phyloP scores from a whole-genome alignment of 2,329 filamentous ascomycete species.

The Phaeosphaeriaceae sp. region DNA sequence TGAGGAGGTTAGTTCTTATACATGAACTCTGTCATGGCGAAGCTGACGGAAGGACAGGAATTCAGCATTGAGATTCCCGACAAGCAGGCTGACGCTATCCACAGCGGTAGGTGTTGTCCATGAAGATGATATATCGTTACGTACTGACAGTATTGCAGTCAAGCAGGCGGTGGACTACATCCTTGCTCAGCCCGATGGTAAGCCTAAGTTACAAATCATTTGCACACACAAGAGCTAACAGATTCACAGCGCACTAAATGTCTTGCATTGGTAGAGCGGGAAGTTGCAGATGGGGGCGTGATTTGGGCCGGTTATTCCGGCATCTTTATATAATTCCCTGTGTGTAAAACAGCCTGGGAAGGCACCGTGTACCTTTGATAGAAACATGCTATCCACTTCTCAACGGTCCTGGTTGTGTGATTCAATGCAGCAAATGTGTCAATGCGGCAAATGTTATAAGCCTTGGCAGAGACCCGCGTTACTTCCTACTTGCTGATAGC shows the following conservation, averaged over 20 bases:
- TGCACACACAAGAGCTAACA: background rate
- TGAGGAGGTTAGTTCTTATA: slow-evolving; percentile 76
- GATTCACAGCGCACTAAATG: slow-evolving; percentile 42
- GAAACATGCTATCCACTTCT: slow-evolving; percentile 43
- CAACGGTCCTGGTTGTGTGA: slow-evolving; percentile 9
- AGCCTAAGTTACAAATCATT: slow-evolving; percentile 49
- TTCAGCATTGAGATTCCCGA: slow-evolving; percentile 97
- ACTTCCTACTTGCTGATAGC: slow-evolving; percentile 21
- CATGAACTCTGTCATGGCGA: slow-evolving; percentile 5
- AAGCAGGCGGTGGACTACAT: slow-evolving; percentile 97
- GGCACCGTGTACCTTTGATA: slow-evolving; percentile 46
- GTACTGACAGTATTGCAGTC: slow-evolving; percentile 64
- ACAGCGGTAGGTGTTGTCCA: slow-evolving; percentile 74
- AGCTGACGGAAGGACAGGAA: slow-evolving; percentile 57
- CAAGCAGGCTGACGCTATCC: slow-evolving; percentile 93
- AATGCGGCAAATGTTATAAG: slow-evolving; percentile 16
- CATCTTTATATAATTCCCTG: slow-evolving; percentile 47
- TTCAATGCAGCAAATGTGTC: background rate
- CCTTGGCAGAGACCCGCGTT: slow-evolving; percentile 24
- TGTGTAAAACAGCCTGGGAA: slow-evolving; percentile 49
- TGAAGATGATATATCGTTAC: background rate
- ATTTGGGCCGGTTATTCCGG: slow-evolving; percentile 39
- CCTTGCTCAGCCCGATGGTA: slow-evolving; percentile 88
- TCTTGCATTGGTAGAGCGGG: slow-evolving; percentile 20
- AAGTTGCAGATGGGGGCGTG: slow-evolving; percentile 33